Evolutionary conservation across 148 eudicot genomes (phyloP).

Genomic region (Silene conica): DNA sequence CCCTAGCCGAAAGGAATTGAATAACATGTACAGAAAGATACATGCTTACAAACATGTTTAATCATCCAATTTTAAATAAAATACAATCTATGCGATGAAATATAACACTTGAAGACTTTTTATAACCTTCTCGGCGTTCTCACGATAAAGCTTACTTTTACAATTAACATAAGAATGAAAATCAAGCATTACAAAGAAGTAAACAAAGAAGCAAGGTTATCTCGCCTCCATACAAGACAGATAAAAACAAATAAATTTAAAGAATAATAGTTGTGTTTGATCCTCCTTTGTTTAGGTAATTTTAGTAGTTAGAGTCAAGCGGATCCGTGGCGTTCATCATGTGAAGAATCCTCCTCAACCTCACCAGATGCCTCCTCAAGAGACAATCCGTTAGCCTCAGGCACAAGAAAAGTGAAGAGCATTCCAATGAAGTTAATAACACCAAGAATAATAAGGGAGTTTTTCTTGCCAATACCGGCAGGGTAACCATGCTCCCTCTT

Average conservation of each 20-base stretch:
- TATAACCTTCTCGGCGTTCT: background rate
- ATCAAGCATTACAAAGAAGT: background rate
- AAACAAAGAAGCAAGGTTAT: background rate
- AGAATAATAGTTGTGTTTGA: background rate
- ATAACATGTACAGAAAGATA: too few species aligned
- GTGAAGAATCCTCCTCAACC: slow-evolving; percentile 29
- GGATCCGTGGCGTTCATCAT: background rate
- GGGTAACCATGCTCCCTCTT: slow-evolving; percentile 55
- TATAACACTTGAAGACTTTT: background rate
- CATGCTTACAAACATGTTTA: too few species aligned
- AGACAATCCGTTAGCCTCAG: slow-evolving; percentile 68
- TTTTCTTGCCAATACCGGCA: slow-evolving; percentile 53
- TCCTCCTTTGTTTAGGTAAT: too few species aligned
- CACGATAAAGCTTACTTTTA: background rate
- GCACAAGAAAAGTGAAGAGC: slow-evolving; percentile 61
- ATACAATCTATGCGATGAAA: too few species aligned
- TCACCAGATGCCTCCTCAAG: slow-evolving; percentile 66
- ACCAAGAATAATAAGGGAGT: slow-evolving; percentile 55
- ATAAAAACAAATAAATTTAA: too few species aligned
- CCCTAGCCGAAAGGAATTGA: too few species aligned
- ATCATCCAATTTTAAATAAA: too few species aligned
- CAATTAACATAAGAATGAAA: background rate
- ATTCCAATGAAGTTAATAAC: slow-evolving; percentile 48
- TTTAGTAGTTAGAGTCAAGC: background rate
- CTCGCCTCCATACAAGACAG: background rate